Conservation (phyloP, 208 protist species). For the Wallacemonas sp. region DNA sequence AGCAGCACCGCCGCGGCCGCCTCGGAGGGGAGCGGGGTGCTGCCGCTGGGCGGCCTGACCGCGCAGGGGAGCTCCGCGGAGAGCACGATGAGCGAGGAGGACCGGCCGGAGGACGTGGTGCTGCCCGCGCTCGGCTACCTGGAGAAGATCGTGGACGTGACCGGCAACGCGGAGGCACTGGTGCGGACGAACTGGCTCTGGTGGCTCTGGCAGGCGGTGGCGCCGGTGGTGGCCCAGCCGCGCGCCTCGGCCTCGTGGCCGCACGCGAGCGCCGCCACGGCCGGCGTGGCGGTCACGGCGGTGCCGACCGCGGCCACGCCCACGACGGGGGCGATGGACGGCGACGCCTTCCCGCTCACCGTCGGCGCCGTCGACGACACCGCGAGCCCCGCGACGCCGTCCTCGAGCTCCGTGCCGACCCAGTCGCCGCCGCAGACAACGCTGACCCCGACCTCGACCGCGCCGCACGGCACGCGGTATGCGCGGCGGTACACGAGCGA, state of each 20-base stretch:
- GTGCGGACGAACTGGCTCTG: constrained; percentile 74
- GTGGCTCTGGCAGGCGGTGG: constrained; percentile 74
- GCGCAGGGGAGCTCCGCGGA: constrained; percentile 10
- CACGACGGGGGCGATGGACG: not conserved
- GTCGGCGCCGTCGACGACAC: not conserved
- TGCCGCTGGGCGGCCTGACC: not conserved
- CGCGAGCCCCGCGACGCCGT: not conserved
- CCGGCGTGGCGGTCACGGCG: not conserved
- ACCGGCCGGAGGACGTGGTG: constrained; percentile 40
- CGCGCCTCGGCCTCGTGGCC: constrained; percentile 16
- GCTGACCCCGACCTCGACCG: not conserved
- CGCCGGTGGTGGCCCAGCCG: constrained; percentile 36
- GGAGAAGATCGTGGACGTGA: constrained; percentile 78
- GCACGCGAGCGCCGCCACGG: no score
- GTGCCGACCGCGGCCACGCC: not conserved
- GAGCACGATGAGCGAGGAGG: constrained; percentile 26
- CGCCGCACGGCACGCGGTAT: not conserved
- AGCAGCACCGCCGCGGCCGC: no score
- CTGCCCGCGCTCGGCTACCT: constrained; percentile 71
- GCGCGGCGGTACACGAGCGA: constrained; percentile 34
- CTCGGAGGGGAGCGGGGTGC: no score
- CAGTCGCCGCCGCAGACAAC: not conserved
- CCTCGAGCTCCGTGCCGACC: not conserved
- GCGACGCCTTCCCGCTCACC: not conserved
- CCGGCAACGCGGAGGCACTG: constrained; percentile 61